phyloP scores from a whole-genome alignment of 306 rosid genomes.

The Cicer judaicum region DNA sequence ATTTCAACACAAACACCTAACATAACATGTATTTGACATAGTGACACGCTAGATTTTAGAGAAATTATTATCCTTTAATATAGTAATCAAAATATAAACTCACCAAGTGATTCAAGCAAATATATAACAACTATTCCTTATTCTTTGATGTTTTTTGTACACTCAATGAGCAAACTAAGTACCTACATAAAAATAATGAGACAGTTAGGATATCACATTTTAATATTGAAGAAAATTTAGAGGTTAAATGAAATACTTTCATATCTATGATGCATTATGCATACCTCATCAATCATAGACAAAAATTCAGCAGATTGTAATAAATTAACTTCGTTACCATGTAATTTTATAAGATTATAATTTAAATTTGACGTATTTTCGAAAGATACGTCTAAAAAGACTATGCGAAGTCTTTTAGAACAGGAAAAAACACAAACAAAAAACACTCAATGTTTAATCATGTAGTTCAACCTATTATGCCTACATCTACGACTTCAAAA shows the following conservation, averaged over 20 bases:
- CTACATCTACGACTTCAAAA: no score
- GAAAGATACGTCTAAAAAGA: neutral
- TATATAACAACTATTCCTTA: constrained; percentile 78
- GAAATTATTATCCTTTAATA: no score
- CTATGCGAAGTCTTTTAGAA: neutral
- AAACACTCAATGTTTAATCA: no score
- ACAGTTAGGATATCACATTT: constrained; percentile 25
- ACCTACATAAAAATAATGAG: constrained; percentile 64
- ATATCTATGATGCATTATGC: constrained; percentile 3
- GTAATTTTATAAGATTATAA: constrained; percentile 28
- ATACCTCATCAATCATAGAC: constrained; percentile 75
- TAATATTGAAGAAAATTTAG: constrained; percentile 22
- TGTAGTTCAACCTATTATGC: no score
- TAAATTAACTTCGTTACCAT: constrained; percentile 80
- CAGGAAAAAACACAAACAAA: no score
- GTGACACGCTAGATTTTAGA: no score
- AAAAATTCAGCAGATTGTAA: constrained; percentile 94
- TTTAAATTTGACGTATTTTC: neutral
- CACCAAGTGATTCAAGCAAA: constrained; percentile 94
- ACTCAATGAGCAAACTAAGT: constrained; percentile 59
- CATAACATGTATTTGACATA: no score
- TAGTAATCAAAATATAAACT: neutral
- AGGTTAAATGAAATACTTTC: constrained; percentile 23
- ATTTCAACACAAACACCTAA: no score
- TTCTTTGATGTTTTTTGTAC: constrained; percentile 69